These are phyloP conservation scores for Oehlia diaphana DNA, from an alignment of 192 early-diverging fungal genomes.

Conservation along the genomic window DNA sequence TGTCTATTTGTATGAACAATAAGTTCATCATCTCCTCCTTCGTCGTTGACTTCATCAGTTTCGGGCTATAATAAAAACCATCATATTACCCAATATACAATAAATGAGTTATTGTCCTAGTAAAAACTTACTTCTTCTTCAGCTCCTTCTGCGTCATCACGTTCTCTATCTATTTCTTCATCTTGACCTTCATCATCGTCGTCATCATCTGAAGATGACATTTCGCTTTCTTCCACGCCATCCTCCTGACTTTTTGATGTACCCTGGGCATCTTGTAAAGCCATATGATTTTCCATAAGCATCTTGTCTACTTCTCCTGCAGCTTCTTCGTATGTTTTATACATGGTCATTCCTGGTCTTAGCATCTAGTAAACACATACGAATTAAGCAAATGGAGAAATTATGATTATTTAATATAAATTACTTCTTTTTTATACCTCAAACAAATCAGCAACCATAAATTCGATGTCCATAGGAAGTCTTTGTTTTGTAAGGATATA, in stretches of 20 bases:
- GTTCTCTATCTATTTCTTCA: slow-evolving; percentile 38
- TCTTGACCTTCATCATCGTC: slow-evolving; percentile 47
- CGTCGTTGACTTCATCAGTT: slow-evolving; percentile 50
- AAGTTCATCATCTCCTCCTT: slow-evolving; percentile 54
- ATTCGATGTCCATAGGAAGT: slow-evolving; percentile 87
- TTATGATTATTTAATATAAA: background rate
- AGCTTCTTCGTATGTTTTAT: slow-evolving; percentile 80
- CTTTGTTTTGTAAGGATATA: slow-evolving; percentile 84
- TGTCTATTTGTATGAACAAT: slow-evolving; percentile 64
- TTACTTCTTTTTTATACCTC: slow-evolving; percentile 50
- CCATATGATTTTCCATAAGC: slow-evolving; percentile 49
- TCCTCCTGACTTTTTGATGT: slow-evolving; percentile 33
- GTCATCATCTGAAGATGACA: slow-evolving; percentile 37
- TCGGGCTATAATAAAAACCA: background rate
- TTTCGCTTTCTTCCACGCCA: slow-evolving; percentile 47
- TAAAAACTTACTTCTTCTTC: slow-evolving; percentile 29
- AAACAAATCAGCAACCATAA: slow-evolving; percentile 78
- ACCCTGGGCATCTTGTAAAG: slow-evolving; percentile 47
- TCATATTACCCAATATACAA: background rate
- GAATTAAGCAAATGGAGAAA: background rate
- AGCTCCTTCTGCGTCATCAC: slow-evolving; percentile 44
- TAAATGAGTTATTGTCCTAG: background rate
- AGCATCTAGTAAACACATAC: slow-evolving; percentile 36
- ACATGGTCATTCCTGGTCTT: slow-evolving; percentile 61
- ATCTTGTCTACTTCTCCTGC: slow-evolving; percentile 63